A percentile compares a stretch with the other conserved stretches of the same genome.
These are phyloP conservation scores for Diaporthe longicolla DNA, from an alignment of 2,329 filamentous ascomycete species.

Conservation along the genomic window DNA sequence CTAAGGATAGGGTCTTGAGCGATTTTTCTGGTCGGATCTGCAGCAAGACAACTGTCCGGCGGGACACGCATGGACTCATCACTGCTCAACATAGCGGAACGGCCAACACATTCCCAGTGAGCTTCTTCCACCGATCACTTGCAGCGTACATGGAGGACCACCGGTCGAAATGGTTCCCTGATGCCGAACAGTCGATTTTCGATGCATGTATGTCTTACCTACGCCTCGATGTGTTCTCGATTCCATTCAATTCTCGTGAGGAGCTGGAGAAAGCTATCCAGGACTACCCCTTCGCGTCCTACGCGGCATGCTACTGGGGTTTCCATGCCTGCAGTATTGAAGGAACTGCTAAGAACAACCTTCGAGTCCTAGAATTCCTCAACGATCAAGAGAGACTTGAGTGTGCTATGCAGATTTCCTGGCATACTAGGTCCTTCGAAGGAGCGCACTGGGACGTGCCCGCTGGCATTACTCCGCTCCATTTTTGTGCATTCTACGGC, in stretches of 20 bases:
- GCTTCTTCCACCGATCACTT: slow-evolving; percentile 6
- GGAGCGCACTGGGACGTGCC: neutral
- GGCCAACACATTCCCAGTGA: neutral
- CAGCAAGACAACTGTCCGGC: neutral
- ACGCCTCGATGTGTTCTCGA: neutral
- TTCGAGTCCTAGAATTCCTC: neutral
- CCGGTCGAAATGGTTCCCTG: neutral
- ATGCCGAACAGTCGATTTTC: neutral
- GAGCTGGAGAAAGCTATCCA: neutral
- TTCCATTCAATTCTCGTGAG: neutral
- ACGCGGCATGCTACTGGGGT: neutral
- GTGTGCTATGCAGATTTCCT: neutral
- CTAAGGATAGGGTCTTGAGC: neutral
- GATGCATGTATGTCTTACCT: neutral
- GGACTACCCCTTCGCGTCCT: neutral
- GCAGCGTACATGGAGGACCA: neutral
- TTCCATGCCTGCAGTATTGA: neutral
- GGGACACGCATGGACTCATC: neutral
- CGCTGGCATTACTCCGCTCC: neutral
- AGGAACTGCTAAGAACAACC: neutral
- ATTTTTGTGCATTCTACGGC: neutral
- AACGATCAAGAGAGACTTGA: neutral
- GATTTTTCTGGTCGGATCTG: neutral
- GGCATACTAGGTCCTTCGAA: neutral
- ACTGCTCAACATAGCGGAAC: neutral